Evolutionary conservation across 1,284 basidiomycete species (phyloP), one percentile per base, ranked within the genome.

Genomic region (Inonotus hispidus): DNA sequence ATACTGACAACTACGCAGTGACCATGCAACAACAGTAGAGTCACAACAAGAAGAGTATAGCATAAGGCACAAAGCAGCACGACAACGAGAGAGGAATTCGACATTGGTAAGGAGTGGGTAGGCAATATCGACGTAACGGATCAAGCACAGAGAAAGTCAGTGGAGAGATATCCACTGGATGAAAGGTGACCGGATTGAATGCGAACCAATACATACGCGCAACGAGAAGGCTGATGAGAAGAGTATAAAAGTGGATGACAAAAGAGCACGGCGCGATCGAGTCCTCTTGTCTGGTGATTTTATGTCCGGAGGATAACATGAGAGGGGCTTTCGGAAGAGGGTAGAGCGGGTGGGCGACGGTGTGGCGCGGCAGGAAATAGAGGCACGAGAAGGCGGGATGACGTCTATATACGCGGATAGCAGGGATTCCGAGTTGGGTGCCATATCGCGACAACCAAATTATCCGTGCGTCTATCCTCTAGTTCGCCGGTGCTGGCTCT

Each of bases 191-290:
- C 46, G 46, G 49, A 19, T 11, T 41, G 49, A 59, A 59, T 10
- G 49, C 58, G 50, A 59, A 53, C 10, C 6, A 38, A 59, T 59
- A 59, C 35, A 59, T 53, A 59, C 49, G 58, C 58, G 49, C 49
- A 53, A 59, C 13, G 35, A 43, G 25, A 58, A 14, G n/a, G n/a
- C 13, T 16, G 41, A 1, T 43, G 19, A 21, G 7, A 21, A n/a
- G 16, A n/a, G 41, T n/a, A n/a, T 43, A 19, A 27, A 3, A 11
- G 29, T 53, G 13, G 35, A 38, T 35, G 58, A 47, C 25, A 35
- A 23, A 29, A 37, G 21, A 29, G 27, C 37, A 38, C 57, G 49
- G 49, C 58, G 49, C 58, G 50, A 53, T 53, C 39, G 35, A 43
- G 37, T 29, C 43, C 35, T 50, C 56, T 4, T 46, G 49, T 46